Percentiles rank a stretch among this genome's conserved stretches.
Conservation (phyloP, 768 basidiomycete genomes). For the Macrolepiota fuliginosa region DNA sequence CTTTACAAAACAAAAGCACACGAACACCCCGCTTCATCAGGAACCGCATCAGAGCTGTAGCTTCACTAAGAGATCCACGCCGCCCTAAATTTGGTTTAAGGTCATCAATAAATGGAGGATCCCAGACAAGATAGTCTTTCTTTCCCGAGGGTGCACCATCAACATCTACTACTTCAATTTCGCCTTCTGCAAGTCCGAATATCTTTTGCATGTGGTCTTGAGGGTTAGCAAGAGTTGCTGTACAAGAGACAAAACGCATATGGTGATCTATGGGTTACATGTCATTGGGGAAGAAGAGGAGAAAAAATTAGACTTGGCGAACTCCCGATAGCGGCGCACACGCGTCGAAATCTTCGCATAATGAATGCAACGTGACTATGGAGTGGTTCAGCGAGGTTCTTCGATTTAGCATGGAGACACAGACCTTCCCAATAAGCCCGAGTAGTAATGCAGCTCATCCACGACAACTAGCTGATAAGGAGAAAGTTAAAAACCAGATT, state of each 20-base stretch:
- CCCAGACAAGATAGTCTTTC: slow-evolving; percentile 83
- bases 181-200: slow-evolving; percentile 60
- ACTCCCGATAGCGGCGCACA: slow-evolving; percentile 81
- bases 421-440: slow-evolving; percentile 77
- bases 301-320: slow-evolving; percentile 20
- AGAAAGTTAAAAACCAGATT: background rate
- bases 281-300: background rate
- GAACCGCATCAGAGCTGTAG: slow-evolving; percentile 69
- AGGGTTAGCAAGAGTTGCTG: slow-evolving; percentile 83
- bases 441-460: slow-evolving; percentile 88
- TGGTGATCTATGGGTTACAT: slow-evolving; percentile 40
- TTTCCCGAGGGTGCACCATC: slow-evolving; percentile 82
- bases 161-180: slow-evolving; percentile 66
- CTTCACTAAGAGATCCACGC: slow-evolving; percentile 61
- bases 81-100: slow-evolving; percentile 53
- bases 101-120: slow-evolving; percentile 56
- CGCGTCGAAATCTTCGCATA: slow-evolving; percentile 69
- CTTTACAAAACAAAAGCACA: slow-evolving; percentile 89
- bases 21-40: slow-evolving; percentile 80
- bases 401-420: background rate
- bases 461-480: slow-evolving; percentile 60
- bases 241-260: slow-evolving; percentile 76
- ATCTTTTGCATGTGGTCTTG: slow-evolving; percentile 71
- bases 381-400: slow-evolving; percentile 1
- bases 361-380: slow-evolving; percentile 78